These are phyloP conservation scores for Candida xiaguanensis DNA, from an alignment of 805 yeast species.

Conservation along the genomic window DNA sequence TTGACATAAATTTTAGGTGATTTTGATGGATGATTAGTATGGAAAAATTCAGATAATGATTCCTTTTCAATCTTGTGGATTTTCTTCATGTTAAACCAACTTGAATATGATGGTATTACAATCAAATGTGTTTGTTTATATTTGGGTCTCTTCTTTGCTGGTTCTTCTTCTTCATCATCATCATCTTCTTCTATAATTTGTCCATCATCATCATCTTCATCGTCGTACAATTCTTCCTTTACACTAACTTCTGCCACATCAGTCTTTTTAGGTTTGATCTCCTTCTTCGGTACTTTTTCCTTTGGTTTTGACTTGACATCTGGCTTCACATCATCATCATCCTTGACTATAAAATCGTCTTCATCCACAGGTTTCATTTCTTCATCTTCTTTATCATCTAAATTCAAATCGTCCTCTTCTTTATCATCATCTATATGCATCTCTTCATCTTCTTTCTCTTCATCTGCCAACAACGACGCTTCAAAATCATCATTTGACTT, in stretches of 20 bases:
- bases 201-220: conserved; percentile 4
- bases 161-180: conserved; percentile 11
- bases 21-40: conserved; percentile 65
- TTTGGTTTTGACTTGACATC: background rate
- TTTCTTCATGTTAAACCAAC: conserved; percentile 76
- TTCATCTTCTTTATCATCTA: background rate
- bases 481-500: conserved; percentile 10
- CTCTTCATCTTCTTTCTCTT: conserved; percentile 10
- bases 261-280: background rate
- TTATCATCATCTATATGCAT: background rate
- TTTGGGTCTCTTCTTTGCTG: conserved; percentile 15
- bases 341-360: background rate
- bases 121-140: conserved; percentile 73
- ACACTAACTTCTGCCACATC: background rate
- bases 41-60: conserved; percentile 85
- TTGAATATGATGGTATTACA: conserved; percentile 80
- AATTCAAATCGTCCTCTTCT: conserved; percentile 1
- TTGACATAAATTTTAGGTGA: conserved; percentile 77
- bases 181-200: conserved; percentile 10
- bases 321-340: conserved; percentile 2
- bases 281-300: background rate
- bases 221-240: conserved; percentile 1
- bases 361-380: conserved; percentile 3
- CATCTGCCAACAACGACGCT: conserved; percentile 6
- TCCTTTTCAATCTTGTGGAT: conserved; percentile 77